phyloP scores from a whole-genome alignment of 805 yeast species.

The Torulaspora gathmanii region DNA sequence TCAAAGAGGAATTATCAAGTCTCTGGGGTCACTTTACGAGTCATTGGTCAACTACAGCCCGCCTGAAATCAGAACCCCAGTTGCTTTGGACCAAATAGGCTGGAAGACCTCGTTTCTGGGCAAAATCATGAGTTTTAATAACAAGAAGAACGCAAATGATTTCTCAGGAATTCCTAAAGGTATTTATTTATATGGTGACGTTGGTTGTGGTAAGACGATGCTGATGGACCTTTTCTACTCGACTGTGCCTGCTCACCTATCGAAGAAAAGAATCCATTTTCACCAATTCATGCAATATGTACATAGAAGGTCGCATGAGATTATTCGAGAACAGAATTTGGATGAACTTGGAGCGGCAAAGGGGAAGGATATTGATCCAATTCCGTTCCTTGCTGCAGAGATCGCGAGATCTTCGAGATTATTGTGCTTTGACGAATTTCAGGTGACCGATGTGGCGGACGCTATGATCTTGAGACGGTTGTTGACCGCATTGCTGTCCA shows the following conservation, averaged over 20 bases:
- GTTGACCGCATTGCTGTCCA: slow-evolving; percentile 58
- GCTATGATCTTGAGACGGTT: slow-evolving; percentile 90
- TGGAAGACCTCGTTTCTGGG: slow-evolving; percentile 43
- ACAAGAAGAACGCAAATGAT: slow-evolving; percentile 14
- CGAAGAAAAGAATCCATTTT: slow-evolving; percentile 82
- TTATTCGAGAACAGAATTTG: slow-evolving; percentile 56
- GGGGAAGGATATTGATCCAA: slow-evolving; percentile 65
- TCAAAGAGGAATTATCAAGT: slow-evolving; percentile 68
- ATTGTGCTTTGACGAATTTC: slow-evolving; percentile 93
- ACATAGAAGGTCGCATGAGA: slow-evolving; percentile 80
- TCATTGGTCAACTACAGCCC: slow-evolving; percentile 56
- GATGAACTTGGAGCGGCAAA: slow-evolving; percentile 30
- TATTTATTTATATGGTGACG: slow-evolving; percentile 91
- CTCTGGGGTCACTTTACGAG: slow-evolving; percentile 55
- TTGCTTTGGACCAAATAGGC: slow-evolving; percentile 38
- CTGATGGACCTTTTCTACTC: slow-evolving; percentile 90
- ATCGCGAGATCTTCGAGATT: slow-evolving; percentile 72
- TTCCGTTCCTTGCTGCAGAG: slow-evolving; percentile 79
- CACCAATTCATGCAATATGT: slow-evolving; percentile 95
- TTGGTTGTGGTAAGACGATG: slow-evolving; percentile 98
- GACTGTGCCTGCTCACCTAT: slow-evolving; percentile 71
- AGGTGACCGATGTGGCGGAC: slow-evolving; percentile 97
- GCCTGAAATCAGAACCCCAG: slow-evolving; percentile 52
- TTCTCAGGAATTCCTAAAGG: slow-evolving; percentile 60
- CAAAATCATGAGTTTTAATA: slow-evolving; percentile 17